Evolutionary conservation across 2,329 filamentous ascomycete genomes (phyloP), one percentile per base, ranked within the genome.

Genomic region (Fonsecaea multimorphosa): DNA sequence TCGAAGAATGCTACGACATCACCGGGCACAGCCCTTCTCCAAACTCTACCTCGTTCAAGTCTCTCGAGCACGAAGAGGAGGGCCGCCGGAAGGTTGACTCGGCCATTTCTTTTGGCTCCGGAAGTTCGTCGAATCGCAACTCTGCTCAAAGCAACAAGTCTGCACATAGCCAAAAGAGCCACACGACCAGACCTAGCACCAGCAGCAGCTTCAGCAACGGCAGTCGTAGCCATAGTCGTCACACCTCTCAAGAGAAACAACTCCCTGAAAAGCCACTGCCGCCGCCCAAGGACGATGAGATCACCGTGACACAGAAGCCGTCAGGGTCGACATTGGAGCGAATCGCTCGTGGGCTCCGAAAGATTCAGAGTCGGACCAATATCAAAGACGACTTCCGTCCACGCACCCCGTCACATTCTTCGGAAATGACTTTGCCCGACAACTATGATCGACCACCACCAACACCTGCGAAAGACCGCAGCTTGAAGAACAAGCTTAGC

Each of bases 31-130:
- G 78, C 36, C 78, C 77, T 67, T 73, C 70, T 32, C 72, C 70
- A 7, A 69, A 60, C 24, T 58, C 68, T 19, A 57, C 71, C 9
- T 63, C 66, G 2, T 70, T 71, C 62, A 54, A 36, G 54, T 79
- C 53, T 68, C 72, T 68, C 36, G 68, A 72, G 27, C 58, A 78
- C 36, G 76, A 77, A 57, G 72, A 74, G 14, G 72, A 73, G n/a
- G 67, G 74, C 51, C 70, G 74, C 59, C 82, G 86, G 72, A 88
- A 88, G 76, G 84, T 84, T 24, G 87, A 89, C 73, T 89, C 87
- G 2, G 87, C 87, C 22, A 84, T 89, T 65, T 88, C 86, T 75
- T 87, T 89, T 71, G 80, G 79, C 57, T 78, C 78, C 1, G 70
- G 74, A 27, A 75, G 74, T 32, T 74, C 77, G 32, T 76, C 76